Evolutionary conservation across 352 stramenopile genomes (phyloP).

Genomic region (Phytophthora cactorum): DNA sequence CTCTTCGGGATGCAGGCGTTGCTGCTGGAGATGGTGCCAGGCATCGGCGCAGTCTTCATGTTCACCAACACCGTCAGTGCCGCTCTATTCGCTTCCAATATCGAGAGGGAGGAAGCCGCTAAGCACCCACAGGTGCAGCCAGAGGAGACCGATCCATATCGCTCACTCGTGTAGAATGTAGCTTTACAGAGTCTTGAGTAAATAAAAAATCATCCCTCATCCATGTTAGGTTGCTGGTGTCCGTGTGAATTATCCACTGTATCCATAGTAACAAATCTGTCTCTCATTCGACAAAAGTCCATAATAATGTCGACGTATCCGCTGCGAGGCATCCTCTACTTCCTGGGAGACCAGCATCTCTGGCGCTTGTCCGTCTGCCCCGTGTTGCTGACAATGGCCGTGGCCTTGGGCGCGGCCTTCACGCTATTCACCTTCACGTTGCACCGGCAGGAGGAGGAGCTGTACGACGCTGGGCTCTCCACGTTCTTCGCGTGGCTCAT

Average conservation of each 20-base stretch:
- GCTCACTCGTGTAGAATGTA: slow-evolving; percentile 21
- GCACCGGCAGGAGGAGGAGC: slow-evolving; percentile 40
- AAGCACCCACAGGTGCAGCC: slow-evolving; percentile 23
- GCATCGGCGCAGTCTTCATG: slow-evolving; percentile 56
- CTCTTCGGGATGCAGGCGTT: slow-evolving; percentile 64
- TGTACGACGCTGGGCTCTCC: slow-evolving; percentile 46
- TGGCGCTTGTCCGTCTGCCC: slow-evolving; percentile 53
- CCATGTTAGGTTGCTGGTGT: not conserved
- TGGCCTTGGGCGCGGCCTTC: slow-evolving; percentile 47
- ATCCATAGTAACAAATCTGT: not conserved
- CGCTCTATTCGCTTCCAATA: slow-evolving; percentile 56
- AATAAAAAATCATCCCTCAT: slow-evolving; percentile 4
- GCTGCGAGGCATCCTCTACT: slow-evolving; percentile 47
- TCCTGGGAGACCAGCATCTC: slow-evolving; percentile 49
- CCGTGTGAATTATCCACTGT: slow-evolving; percentile 2
- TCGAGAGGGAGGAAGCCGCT: slow-evolving; percentile 49
- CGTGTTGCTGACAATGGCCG: slow-evolving; percentile 55
- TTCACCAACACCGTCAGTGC: slow-evolving; percentile 69
- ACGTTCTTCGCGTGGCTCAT: slow-evolving; percentile 60
- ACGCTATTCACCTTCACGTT: slow-evolving; percentile 49
- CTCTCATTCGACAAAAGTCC: not conserved
- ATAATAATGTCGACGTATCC: slow-evolving; percentile 50
- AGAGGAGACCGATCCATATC: slow-evolving; percentile 25
- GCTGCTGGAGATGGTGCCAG: slow-evolving; percentile 63
- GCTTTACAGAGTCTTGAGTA: not conserved